Conservation (phyloP, 768 basidiomycete species). For the Podaxis mareebaensis region DNA sequence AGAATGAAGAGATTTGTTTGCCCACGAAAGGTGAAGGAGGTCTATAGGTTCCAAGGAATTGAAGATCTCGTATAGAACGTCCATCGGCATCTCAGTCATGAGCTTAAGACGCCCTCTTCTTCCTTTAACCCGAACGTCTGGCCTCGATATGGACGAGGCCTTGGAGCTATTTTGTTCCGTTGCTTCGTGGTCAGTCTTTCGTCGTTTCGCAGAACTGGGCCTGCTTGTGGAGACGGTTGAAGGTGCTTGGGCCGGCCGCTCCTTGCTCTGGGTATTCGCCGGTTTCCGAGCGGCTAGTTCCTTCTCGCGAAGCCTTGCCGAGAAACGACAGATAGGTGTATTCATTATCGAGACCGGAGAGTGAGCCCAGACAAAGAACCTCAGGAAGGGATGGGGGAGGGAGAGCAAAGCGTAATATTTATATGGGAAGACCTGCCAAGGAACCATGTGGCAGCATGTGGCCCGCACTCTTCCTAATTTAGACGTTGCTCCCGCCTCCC, state of each 20-base stretch:
- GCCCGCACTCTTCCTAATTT: conserved; percentile 2
- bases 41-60: conserved; percentile 38
- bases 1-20: conserved; percentile 34
- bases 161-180: background rate
- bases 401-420: conserved; percentile 1
- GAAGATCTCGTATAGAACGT: conserved; percentile 40
- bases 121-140: conserved; percentile 18
- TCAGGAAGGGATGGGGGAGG: background rate
- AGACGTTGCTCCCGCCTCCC: background rate
- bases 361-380: background rate
- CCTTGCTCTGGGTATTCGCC: background rate
- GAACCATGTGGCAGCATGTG: background rate
- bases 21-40: conserved; percentile 40
- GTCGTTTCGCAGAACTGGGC: background rate
- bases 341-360: background rate
- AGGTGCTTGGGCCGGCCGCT: background rate
- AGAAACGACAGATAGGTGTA: conserved; percentile 6
- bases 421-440: background rate
- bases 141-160: background rate
- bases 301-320: conserved; percentile 4
- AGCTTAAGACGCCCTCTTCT: conserved; percentile 25
- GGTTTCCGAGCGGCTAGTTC: background rate
- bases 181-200: background rate
- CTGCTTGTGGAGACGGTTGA: background rate
- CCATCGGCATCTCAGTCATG: conserved; percentile 35